Conservation (phyloP, 2,329 filamentous ascomycete genomes). For the Graphilbum ipis-grandicollis region DNA sequence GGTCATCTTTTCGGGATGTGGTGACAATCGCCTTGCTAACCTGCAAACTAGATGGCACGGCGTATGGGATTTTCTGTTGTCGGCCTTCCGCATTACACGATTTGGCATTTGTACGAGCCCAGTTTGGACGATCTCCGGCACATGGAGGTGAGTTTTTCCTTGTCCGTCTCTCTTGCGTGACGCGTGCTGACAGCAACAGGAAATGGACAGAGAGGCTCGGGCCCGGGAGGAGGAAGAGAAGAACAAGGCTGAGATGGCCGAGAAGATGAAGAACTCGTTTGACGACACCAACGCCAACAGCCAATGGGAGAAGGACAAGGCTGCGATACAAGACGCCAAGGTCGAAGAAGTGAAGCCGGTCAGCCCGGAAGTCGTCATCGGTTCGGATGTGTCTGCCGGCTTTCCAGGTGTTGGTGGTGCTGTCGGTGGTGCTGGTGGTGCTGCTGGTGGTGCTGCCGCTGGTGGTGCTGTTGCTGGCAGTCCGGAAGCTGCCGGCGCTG, state of each 20-base stretch:
- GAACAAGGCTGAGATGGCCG: slow-evolving; percentile 51
- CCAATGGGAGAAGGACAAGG: slow-evolving; percentile 86
- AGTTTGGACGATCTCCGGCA: slow-evolving; percentile 92
- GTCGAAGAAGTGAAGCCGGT: slow-evolving; percentile 31
- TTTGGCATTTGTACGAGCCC: slow-evolving; percentile 99
- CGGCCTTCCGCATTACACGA: slow-evolving; percentile 90
- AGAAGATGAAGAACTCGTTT: slow-evolving; percentile 69
- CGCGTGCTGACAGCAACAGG: slow-evolving; percentile 25
- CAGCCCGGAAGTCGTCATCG: slow-evolving; percentile 13
- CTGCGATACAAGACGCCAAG: slow-evolving; percentile 53
- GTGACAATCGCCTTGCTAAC: background rate
- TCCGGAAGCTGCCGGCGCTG: background rate
- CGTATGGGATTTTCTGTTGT: slow-evolving; percentile 93
- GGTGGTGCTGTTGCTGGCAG: background rate
- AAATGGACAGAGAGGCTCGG: slow-evolving; percentile 82
- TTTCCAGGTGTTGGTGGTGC: background rate
- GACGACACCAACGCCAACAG: slow-evolving; percentile 42
- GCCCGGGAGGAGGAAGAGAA: slow-evolving; percentile 66
- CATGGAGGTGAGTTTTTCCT: slow-evolving; percentile 52
- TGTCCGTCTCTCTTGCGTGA: background rate
- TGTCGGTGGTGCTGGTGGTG: slow-evolving; percentile 4
- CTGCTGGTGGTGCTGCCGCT: background rate
- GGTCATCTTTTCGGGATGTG: too few species aligned
- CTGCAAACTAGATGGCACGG: slow-evolving; percentile 63
- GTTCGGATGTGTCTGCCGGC: slow-evolving; percentile 7